phyloP scores from a whole-genome alignment of 306 rosid species.

The Pyrus betulifolia region DNA sequence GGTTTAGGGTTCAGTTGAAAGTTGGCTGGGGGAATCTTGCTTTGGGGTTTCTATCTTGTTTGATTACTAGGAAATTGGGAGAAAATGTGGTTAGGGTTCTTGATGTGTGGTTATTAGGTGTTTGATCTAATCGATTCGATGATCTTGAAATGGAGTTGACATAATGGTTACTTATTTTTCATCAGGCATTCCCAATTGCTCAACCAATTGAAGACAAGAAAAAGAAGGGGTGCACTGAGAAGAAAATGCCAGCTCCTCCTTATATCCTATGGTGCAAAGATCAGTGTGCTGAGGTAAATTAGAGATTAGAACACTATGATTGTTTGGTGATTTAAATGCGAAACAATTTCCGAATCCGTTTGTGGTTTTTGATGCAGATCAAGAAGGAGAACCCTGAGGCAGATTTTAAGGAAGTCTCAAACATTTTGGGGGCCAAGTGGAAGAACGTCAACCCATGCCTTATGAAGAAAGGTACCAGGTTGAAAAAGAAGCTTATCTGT shows the following conservation, averaged over 20 bases:
- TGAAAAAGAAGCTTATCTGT: constrained; percentile 71
- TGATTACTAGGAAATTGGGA: background rate
- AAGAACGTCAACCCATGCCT: constrained; percentile 59
- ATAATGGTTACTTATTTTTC: background rate
- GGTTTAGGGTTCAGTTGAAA: background rate
- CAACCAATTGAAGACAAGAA: constrained; percentile 52
- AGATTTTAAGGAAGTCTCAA: constrained; percentile 65
- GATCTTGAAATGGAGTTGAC: background rate
- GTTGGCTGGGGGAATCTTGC: background rate
- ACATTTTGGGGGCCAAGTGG: constrained; percentile 83
- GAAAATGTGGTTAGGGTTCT: background rate
- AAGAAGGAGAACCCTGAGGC: constrained; percentile 82
- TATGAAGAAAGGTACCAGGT: constrained; percentile 68
- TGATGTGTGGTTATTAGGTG: background rate
- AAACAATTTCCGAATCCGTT: background rate
- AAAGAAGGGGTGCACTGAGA: constrained; percentile 49
- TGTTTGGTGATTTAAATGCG: background rate
- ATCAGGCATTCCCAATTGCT: constrained; percentile 49
- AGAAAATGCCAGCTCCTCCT: constrained; percentile 73
- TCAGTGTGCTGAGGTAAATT: constrained; percentile 72
- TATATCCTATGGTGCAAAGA: constrained; percentile 85
- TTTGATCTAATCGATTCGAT: background rate
- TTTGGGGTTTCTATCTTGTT: background rate
- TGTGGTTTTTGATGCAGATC: constrained; percentile 35
- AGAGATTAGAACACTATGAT: background rate